These are phyloP conservation scores for Sugiyamaella marilandica DNA, from an alignment of 805 yeast genomes.

Conservation along the genomic window DNA sequence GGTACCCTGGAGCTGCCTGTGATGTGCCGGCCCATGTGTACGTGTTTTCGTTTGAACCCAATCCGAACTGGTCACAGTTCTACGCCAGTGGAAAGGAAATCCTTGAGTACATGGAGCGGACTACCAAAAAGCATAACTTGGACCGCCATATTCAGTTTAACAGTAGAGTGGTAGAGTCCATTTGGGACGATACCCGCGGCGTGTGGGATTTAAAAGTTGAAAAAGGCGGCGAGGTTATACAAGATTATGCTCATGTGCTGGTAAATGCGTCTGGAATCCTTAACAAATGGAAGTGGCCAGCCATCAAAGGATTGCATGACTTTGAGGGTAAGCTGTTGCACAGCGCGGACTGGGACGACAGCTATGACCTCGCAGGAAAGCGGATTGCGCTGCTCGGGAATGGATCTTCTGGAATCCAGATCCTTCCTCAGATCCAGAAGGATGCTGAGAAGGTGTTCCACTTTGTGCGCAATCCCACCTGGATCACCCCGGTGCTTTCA, in stretches of 20 bases:
- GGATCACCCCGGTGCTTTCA: slow-evolving; percentile 11
- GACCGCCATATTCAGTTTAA: slow-evolving; percentile 19
- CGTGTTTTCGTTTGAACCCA: slow-evolving; percentile 27
- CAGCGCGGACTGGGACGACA: slow-evolving; percentile 32
- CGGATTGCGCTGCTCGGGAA: slow-evolving; percentile 33
- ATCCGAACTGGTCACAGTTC: slow-evolving; percentile 26
- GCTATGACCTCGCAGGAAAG: slow-evolving; percentile 25
- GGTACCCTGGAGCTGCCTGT: slow-evolving; percentile 26
- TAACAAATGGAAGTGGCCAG: slow-evolving; percentile 28
- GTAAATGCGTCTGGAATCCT: slow-evolving; percentile 27
- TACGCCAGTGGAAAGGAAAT: slow-evolving; percentile 27
- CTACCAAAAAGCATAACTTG: slow-evolving; percentile 25
- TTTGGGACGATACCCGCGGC: slow-evolving; percentile 20
- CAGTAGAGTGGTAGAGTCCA: slow-evolving; percentile 20
- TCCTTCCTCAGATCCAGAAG: slow-evolving; percentile 26
- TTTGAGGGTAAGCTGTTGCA: slow-evolving; percentile 32
- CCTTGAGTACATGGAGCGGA: slow-evolving; percentile 21
- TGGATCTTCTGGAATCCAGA: slow-evolving; percentile 35
- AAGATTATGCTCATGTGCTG: slow-evolving; percentile 24
- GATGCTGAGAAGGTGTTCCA: slow-evolving; percentile 23
- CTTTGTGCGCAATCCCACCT: slow-evolving; percentile 22
- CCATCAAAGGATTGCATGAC: slow-evolving; percentile 25
- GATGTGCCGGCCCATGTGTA: slow-evolving; percentile 29
- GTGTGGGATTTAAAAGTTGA: slow-evolving; percentile 14
- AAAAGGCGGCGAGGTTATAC: slow-evolving; percentile 12